These are phyloP conservation scores for Aspergillus nomiae DNA, from an alignment of 2,329 filamentous ascomycete species.

Conservation along the genomic window DNA sequence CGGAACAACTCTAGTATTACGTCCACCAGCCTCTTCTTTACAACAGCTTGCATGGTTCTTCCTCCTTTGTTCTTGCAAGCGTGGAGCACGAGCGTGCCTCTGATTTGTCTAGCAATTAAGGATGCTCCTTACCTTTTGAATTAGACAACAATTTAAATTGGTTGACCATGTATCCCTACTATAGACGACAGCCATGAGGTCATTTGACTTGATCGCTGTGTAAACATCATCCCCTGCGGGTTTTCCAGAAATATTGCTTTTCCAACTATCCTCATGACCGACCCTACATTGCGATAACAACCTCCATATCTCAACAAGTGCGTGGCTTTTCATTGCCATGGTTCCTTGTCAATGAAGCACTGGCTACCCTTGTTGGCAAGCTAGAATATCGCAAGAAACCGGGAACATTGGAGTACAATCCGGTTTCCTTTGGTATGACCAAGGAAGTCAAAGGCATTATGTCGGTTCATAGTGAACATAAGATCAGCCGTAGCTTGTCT, in stretches of 20 bases:
- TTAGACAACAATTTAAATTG: neutral
- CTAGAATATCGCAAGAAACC: too few relatives aligned
- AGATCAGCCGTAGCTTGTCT: neutral
- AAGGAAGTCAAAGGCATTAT: too few relatives aligned
- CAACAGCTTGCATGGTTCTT: slow-evolving; percentile 28
- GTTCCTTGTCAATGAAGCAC: too few relatives aligned
- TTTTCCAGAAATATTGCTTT: neutral
- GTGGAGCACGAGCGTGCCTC: slow-evolving; percentile 25
- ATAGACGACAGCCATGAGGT: neutral
- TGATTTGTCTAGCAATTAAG: neutral
- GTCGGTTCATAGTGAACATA: neutral
- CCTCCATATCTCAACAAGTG: too few relatives aligned
- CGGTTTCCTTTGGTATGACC: too few relatives aligned
- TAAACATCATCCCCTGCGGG: neutral
- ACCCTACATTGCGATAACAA: neutral
- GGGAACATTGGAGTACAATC: too few relatives aligned
- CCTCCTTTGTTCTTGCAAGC: slow-evolving; percentile 29
- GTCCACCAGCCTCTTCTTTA: slow-evolving; percentile 26
- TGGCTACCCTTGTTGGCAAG: too few relatives aligned
- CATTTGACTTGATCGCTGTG: neutral
- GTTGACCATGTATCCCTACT: neutral
- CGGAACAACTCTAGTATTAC: slow-evolving; percentile 24
- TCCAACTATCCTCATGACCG: neutral
- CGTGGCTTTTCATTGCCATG: too few relatives aligned
- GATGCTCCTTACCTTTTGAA: neutral